These are phyloP conservation scores for Colletotrichum gloeosporioides DNA, from an alignment of 2,329 filamentous ascomycete species.

Conservation along the genomic window DNA sequence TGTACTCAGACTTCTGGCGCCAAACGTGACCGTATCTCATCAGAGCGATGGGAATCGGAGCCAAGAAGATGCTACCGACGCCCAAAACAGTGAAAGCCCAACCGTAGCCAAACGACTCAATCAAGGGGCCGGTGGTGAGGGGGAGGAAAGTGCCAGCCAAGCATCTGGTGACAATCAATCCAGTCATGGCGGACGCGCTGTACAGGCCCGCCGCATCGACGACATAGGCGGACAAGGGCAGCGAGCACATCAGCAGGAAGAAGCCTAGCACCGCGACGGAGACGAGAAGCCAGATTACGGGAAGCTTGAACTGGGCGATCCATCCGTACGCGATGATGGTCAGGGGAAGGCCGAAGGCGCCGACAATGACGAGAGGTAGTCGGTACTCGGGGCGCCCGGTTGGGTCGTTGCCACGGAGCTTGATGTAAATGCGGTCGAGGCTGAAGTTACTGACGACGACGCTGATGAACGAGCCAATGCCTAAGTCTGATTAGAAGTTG, in stretches of 20 bases:
- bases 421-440: conserved; percentile 60
- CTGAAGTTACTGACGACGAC: conserved; percentile 54
- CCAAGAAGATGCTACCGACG: conserved; percentile 43
- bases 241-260: conserved; percentile 47
- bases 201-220: conserved; percentile 63
- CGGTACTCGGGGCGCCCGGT: conserved; percentile 59
- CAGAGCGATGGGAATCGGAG: conserved; percentile 56
- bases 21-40: conserved; percentile 56
- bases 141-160: conserved; percentile 63
- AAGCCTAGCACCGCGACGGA: conserved; percentile 50
- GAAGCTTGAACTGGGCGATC: conserved; percentile 47
- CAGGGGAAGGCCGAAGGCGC: conserved; percentile 50
- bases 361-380: conserved; percentile 56
- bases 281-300: conserved; percentile 47
- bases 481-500: conserved; percentile 34
- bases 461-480: conserved; percentile 51
- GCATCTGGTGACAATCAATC: conserved; percentile 59
- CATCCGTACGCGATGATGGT: conserved; percentile 55
- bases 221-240: conserved; percentile 60
- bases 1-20: conserved; percentile 57
- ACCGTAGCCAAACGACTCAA: conserved; percentile 55
- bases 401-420: conserved; percentile 43
- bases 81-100: conserved; percentile 54
- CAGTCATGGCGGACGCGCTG: conserved; percentile 62
- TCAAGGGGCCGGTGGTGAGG: conserved; percentile 52